phyloP scores from a whole-genome alignment of 352 stramenopile genomes.

The Phytophthora sp. region DNA sequence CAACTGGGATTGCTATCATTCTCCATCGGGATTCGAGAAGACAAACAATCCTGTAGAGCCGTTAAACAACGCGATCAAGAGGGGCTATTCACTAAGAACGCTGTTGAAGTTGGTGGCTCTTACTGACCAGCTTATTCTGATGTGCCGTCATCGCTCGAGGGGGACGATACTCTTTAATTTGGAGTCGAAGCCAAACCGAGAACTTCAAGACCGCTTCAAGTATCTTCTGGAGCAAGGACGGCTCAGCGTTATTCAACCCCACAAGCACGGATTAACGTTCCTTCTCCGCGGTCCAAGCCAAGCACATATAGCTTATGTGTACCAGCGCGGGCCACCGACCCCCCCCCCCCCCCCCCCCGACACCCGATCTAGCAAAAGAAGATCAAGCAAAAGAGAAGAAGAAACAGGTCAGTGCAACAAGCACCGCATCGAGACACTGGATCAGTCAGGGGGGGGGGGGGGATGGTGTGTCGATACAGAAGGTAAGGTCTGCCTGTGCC shows the following conservation, averaged over 20 bases:
- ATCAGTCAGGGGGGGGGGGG: not conserved
- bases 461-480: not conserved
- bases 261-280: slow-evolving; percentile 14
- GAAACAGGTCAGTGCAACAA: not conserved
- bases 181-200: slow-evolving; percentile 13
- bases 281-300: not conserved
- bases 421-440: not conserved
- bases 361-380: too few species aligned
- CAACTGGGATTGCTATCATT: slow-evolving; percentile 4
- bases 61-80: slow-evolving; percentile 22
- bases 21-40: not conserved
- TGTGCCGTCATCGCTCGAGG: slow-evolving; percentile 11
- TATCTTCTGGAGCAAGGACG: not conserved
- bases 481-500: not conserved
- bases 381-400: not conserved
- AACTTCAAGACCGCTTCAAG: slow-evolving; percentile 5
- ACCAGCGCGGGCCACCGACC: not conserved
- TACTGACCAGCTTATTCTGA: not conserved
- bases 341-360: not conserved
- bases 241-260: slow-evolving; percentile 8
- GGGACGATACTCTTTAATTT: not conserved
- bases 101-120: not conserved
- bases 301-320: slow-evolving; percentile 10
- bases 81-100: slow-evolving; percentile 24
- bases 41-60: slow-evolving; percentile 10